phyloP scores from a whole-genome alignment of 768 basidiomycete genomes.

The Pilatotrama ljubarskyi region DNA sequence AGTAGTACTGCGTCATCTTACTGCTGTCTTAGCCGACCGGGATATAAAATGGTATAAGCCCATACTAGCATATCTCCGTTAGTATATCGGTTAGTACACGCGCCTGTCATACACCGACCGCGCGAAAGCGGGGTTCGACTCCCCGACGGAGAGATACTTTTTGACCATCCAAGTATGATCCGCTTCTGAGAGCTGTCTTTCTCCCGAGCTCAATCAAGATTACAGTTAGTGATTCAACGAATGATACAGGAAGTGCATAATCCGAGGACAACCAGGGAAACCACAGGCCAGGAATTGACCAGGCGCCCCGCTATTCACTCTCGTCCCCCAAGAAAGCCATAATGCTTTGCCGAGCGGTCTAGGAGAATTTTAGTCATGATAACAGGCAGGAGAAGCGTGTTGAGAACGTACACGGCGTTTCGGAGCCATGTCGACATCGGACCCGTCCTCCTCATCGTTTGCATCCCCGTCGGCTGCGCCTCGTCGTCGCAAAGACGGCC shows the following conservation, averaged over 20 bases:
- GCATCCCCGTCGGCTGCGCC: neutral
- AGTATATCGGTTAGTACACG: slow-evolving; percentile 24
- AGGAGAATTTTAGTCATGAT: slow-evolving; percentile 27
- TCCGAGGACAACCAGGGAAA: no score
- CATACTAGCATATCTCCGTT: slow-evolving; percentile 3
- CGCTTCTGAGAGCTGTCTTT: no score
- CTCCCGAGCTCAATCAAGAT: no score
- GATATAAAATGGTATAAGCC: neutral
- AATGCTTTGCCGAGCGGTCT: slow-evolving; percentile 57
- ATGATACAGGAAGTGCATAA: no score
- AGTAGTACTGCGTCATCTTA: no score
- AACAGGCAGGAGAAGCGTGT: neutral
- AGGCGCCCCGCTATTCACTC: slow-evolving; percentile 43
- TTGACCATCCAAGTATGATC: neutral
- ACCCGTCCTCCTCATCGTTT: slow-evolving; percentile 33
- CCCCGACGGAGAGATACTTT: slow-evolving; percentile 25
- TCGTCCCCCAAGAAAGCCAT: slow-evolving; percentile 73
- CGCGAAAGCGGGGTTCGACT: slow-evolving; percentile 38
- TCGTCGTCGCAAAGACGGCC: slow-evolving; percentile 31
- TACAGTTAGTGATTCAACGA: no score
- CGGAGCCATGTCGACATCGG: slow-evolving; percentile 13
- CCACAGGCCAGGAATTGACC: no score
- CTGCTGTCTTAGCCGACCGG: neutral
- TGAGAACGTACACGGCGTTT: slow-evolving; percentile 35
- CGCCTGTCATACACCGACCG: slow-evolving; percentile 19